Evolutionary conservation across 306 rosid genomes (phyloP), one percentile per base, ranked within the genome.

Genomic region (Quillaja saponaria): DNA sequence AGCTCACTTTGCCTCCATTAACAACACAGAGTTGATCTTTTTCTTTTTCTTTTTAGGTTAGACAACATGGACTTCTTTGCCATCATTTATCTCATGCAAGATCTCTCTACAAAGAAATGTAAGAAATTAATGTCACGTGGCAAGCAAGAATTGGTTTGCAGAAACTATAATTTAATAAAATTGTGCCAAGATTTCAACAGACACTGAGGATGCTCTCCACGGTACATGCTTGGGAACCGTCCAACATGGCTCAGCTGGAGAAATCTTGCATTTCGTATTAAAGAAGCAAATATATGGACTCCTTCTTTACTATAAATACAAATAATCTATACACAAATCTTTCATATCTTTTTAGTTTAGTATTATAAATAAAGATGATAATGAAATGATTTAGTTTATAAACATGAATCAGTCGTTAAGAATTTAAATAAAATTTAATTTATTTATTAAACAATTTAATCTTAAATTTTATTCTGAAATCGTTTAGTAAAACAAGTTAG

Each of bases 211-310:
- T 60, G 25, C 71, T 69, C 64, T 34, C 25, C n/a, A 66, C 63
- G 71, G 39, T 81, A n/a, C n/a, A 38, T 83, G 86, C 63, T 66
- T 70, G 67, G 64, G 35, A 72, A 73, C 74, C 64, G 44, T 71
- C 73, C 78, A 72, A 74, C 87, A 83, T 73, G 56, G 15, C 62
- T 58, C 70, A 53, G 45, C 31, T 15, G 48, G 18, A 44, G 57
- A 37, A 61, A 50, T 45, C 41, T 67, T 55, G 76, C 44, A 65
- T 56, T 76, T 63, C 42, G 74, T 58, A 63, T 12, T 34, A 69
- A 56, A 49, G 49, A 45, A 41, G 50, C 63, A 19, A 33, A 14
- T 41, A 14, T 41, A 65, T 39, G 49, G 55, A 40, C 55, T 18
- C 25, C 6, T 35, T 55, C 56, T 39, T 9, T 10, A 8, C 49